Conservation (phyloP, 1,284 basidiomycete species). For the Moniliella sp. region DNA sequence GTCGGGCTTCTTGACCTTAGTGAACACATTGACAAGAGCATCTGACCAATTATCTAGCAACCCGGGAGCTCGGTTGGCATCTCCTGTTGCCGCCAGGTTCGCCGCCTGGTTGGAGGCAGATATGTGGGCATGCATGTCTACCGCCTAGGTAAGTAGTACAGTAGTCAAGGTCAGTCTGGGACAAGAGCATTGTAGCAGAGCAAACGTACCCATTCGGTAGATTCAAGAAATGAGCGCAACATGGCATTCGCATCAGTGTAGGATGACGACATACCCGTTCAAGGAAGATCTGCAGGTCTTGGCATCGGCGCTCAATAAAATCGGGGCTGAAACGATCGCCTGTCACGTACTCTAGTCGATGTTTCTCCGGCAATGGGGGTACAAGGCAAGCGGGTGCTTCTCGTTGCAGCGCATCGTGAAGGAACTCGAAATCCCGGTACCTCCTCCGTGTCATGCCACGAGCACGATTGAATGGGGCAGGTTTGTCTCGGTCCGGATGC, state of each 20-base stretch:
- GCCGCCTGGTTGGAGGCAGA: too few species aligned
- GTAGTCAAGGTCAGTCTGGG: slow-evolving; percentile 52
- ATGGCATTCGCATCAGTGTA: slow-evolving; percentile 72
- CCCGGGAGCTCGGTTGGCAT: slow-evolving; percentile 2
- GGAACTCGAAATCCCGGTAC: slow-evolving; percentile 90
- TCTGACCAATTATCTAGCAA: slow-evolving; percentile 65
- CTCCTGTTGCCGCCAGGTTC: neutral
- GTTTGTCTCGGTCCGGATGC: slow-evolving; percentile 63
- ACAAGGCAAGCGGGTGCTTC: slow-evolving; percentile 92
- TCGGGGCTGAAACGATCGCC: slow-evolving; percentile 92
- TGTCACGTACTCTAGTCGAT: slow-evolving; percentile 72
- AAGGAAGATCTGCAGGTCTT: slow-evolving; percentile 82
- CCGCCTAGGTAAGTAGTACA: slow-evolving; percentile 7
- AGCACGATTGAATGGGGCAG: slow-evolving; percentile 45
- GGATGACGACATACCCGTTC: slow-evolving; percentile 75
- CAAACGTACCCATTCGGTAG: slow-evolving; percentile 73
- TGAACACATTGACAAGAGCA: slow-evolving; percentile 79
- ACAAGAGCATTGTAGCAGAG: slow-evolving; percentile 54
- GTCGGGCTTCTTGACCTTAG: slow-evolving; percentile 83
- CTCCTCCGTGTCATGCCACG: slow-evolving; percentile 54
- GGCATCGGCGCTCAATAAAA: slow-evolving; percentile 73
- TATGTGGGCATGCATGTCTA: slow-evolving; percentile 29
- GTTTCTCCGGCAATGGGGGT: slow-evolving; percentile 84
- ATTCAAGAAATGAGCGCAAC: slow-evolving; percentile 74
- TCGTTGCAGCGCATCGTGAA: slow-evolving; percentile 63